Conservation (phyloP, 768 basidiomycete genomes). For the Rhizopogon sp. region DNA sequence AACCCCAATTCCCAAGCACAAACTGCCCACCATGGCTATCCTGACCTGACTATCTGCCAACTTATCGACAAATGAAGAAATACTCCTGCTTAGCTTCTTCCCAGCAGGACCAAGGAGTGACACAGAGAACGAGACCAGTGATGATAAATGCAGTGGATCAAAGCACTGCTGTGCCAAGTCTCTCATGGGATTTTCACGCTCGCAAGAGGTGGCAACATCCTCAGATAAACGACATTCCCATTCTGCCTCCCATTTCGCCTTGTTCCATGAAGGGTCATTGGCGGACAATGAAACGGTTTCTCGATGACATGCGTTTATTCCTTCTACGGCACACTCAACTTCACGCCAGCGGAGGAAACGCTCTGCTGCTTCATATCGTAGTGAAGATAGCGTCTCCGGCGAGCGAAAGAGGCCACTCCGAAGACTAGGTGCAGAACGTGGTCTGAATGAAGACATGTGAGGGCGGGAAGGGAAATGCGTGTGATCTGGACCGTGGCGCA, state of each 20-base stretch:
- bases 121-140: slow-evolving; percentile 53
- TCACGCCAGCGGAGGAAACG: slow-evolving; percentile 72
- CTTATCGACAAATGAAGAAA: slow-evolving; percentile 19
- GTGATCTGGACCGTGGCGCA: slow-evolving; percentile 37
- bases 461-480: slow-evolving; percentile 23
- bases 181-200: slow-evolving; percentile 35
- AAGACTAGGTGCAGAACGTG: slow-evolving; percentile 44
- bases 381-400: slow-evolving; percentile 50
- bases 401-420: slow-evolving; percentile 59
- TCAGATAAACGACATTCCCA: slow-evolving; percentile 58
- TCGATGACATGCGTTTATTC: slow-evolving; percentile 30
- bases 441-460: slow-evolving; percentile 53
- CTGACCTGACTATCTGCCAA: slow-evolving; percentile 24
- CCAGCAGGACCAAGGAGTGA: slow-evolving; percentile 51
- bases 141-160: slow-evolving; percentile 66
- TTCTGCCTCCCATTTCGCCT: slow-evolving; percentile 61
- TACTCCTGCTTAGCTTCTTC: slow-evolving; percentile 17
- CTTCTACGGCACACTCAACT: slow-evolving; percentile 52
- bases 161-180: slow-evolving; percentile 30
- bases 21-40: slow-evolving; percentile 33
- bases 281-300: slow-evolving; percentile 18
- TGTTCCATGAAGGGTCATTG: slow-evolving; percentile 43
- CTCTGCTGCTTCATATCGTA: slow-evolving; percentile 62
- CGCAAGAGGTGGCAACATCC: slow-evolving; percentile 47
- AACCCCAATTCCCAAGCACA: slow-evolving; percentile 42